These are phyloP conservation scores for Xylaria sp. DNA, from an alignment of 2,329 filamentous ascomycete species.

Conservation along the genomic window DNA sequence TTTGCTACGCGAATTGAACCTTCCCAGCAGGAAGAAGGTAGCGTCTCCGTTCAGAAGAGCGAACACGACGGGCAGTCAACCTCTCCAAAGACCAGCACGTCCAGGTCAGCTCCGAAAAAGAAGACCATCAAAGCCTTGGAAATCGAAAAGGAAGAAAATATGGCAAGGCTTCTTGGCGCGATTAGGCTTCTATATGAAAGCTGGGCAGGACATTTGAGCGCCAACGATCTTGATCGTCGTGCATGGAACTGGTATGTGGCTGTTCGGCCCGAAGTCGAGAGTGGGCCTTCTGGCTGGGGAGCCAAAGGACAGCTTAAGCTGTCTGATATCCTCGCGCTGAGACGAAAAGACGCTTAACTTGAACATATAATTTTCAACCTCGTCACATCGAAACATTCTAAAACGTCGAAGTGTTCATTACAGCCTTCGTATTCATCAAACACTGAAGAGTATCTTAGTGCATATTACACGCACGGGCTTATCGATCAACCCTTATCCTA, in stretches of 20 bases:
- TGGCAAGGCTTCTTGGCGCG: slow-evolving; percentile 75
- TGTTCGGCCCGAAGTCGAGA: slow-evolving; percentile 79
- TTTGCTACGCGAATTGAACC: slow-evolving; percentile 62
- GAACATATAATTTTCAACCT: neutral
- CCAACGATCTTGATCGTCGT: slow-evolving; percentile 76
- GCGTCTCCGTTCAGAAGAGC: slow-evolving; percentile 13
- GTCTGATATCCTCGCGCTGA: slow-evolving; percentile 71
- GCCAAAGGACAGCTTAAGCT: slow-evolving; percentile 78
- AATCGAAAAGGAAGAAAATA: slow-evolving; percentile 74
- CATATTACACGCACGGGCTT: neutral
- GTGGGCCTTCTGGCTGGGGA: slow-evolving; percentile 83
- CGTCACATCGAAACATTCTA: neutral
- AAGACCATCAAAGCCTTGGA: slow-evolving; percentile 63
- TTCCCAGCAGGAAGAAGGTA: slow-evolving; percentile 21
- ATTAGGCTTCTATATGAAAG: slow-evolving; percentile 78
- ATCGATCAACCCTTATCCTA: neutral
- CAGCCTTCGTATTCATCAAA: no score
- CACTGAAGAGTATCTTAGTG: neutral
- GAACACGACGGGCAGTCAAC: slow-evolving; percentile 17
- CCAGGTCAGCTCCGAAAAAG: slow-evolving; percentile 57
- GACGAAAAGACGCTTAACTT: slow-evolving; percentile 51
- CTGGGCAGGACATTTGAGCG: slow-evolving; percentile 73
- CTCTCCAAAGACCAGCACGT: slow-evolving; percentile 30
- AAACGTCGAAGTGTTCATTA: neutral
- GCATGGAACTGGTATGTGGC: slow-evolving; percentile 86